Percentiles rank a stretch among this genome's conserved stretches.
Evolutionary conservation across 805 yeast genomes (phyloP).

Genomic region (Ogataea henricii): DNA sequence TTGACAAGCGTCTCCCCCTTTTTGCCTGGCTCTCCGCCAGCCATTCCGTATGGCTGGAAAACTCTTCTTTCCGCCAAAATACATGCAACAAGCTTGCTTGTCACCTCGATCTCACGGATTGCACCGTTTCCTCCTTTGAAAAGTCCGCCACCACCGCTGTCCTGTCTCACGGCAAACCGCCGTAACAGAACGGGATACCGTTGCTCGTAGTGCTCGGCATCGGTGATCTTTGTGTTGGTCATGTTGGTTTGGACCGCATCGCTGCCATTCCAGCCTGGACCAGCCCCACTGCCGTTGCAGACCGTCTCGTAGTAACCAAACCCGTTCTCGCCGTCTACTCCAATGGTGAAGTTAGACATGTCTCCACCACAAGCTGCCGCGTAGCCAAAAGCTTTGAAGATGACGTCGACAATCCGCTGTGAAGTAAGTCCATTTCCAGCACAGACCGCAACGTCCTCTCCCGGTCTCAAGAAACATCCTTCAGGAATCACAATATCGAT

Average conservation of each 20-base stretch:
- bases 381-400: constrained; percentile 54
- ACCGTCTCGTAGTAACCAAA: constrained; percentile 56
- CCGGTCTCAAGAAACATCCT: constrained; percentile 33
- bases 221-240: constrained; percentile 57
- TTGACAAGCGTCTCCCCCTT: constrained; percentile 38
- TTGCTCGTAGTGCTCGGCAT: constrained; percentile 52
- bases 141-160: constrained; percentile 50
- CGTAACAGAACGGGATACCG: constrained; percentile 51
- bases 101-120: constrained; percentile 23
- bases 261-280: constrained; percentile 47
- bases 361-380: constrained; percentile 60
- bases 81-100: constrained; percentile 13
- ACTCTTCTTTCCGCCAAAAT: constrained; percentile 47
- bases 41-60: constrained; percentile 46
- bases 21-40: constrained; percentile 46
- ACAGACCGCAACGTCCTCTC: constrained; percentile 50
- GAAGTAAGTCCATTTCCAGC: constrained; percentile 56
- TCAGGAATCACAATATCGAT: constrained; percentile 25
- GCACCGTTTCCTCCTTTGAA: constrained; percentile 52
- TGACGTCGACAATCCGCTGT: constrained; percentile 54
- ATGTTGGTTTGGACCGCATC: constrained; percentile 53
- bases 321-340: constrained; percentile 44
- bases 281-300: constrained; percentile 56
- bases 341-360: constrained; percentile 56
- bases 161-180: constrained; percentile 42